Evolutionary conservation across 129 eudicot species (phyloP), one percentile per base, ranked within the genome.

Genomic region (Deinandra increscens): DNA sequence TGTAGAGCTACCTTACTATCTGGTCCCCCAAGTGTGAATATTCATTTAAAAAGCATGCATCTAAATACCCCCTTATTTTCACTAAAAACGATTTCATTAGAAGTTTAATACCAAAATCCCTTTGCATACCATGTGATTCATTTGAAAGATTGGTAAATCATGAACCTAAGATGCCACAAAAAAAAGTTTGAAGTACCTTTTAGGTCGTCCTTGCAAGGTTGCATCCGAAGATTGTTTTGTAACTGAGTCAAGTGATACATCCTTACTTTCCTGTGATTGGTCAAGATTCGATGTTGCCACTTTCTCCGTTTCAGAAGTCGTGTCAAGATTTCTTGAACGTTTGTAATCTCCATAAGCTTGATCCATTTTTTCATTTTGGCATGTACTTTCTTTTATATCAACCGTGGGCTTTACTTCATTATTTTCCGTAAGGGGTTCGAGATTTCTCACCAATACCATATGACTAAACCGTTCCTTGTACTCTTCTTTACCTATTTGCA

Each of bases 381-480:
- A 49, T 73, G 26, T 69, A 67, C 68, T 55, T 46, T 66, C 77
- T 44, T 62, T n/a, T 12, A 65, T 46, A 54, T 41, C 36, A 64
- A 60, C 36, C n/a, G 39, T 60, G 37, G 63, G 44, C 8, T 77
- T 81, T 62, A 48, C 78, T 20, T 62, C 22, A 1, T 41, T 42
- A n/a, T 7, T 77, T 60, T 68, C 17, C 26, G 48, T 74, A 54
- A 66, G 17, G 5, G 78, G 80, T 41, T 86, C 84, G 29, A 80
- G 86, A 76, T 75, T 93, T 54, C 75, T 85, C 72, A 89, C 70
- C 83, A 87, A 73, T 63, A 84, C 86, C 41, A 85, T 76, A 75
- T 83, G 96, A 80, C 83, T 85, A 82, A 90, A 84, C 72, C 84
- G 79, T 53, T 80, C 87, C 50, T 79, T 84, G 58, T 77, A 77